Conservation (phyloP, 352 stramenopile species). For the Achlya hypogyna region DNA sequence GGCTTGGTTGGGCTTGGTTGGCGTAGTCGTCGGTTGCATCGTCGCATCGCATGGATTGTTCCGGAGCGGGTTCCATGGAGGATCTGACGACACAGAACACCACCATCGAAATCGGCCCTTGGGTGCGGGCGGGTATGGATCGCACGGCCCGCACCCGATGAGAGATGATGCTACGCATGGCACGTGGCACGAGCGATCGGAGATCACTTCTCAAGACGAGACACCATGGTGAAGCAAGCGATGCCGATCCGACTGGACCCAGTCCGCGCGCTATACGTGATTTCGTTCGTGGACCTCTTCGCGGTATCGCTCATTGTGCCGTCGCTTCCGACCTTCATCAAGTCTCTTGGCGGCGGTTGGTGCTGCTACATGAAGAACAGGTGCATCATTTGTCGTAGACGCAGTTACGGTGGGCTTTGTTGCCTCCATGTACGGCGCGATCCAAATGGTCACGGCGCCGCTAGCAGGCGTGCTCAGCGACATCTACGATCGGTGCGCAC, state of each 20-base stretch:
- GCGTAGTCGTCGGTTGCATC: too few relatives aligned
- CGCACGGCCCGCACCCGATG: too few relatives aligned
- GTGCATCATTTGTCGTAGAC: slow-evolving; percentile 20
- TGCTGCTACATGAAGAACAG: background rate
- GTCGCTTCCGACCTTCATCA: slow-evolving; percentile 67
- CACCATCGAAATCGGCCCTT: too few relatives aligned
- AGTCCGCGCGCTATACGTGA: slow-evolving; percentile 43
- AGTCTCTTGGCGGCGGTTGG: slow-evolving; percentile 50
- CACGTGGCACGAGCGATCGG: too few relatives aligned
- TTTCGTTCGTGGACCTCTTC: slow-evolving; percentile 72
- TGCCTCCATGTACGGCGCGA: slow-evolving; percentile 78
- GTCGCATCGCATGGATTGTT: too few relatives aligned
- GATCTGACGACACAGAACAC: too few relatives aligned
- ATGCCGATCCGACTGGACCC: background rate
- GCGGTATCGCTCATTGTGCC: slow-evolving; percentile 77
- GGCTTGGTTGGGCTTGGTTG: too few relatives aligned
- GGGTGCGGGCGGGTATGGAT: too few relatives aligned
- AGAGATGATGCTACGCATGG: background rate
- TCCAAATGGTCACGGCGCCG: slow-evolving; percentile 74
- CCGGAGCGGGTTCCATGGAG: too few relatives aligned
- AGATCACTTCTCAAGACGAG: background rate
- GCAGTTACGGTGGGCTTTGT: slow-evolving; percentile 60
- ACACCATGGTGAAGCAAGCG: background rate
- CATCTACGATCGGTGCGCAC: slow-evolving; percentile 39
- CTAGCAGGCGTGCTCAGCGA: slow-evolving; percentile 66